Base-by-base conservation (phyloP, 2,329 filamentous ascomycete species). In the Podosphaera fusca region DNA sequence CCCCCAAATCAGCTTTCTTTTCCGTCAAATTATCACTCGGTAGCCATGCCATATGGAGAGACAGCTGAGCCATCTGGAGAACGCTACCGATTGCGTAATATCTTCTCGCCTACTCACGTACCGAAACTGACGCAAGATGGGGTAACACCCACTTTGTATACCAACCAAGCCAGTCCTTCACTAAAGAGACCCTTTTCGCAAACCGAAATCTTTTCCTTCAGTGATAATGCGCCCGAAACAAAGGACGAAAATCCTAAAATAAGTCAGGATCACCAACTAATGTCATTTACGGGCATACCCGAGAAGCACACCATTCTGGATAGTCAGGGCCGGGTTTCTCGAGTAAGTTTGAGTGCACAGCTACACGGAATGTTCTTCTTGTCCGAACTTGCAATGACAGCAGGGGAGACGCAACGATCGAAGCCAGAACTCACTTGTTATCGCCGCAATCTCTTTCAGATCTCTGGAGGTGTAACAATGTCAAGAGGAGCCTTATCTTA, bases 361-460 rank as follows among this genome's bases (percentile, higher is more conserved):
- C 79, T 90, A 35, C 85, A 89, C 66, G 85, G 85, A 72, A 89
- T 90, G 85, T 90, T 90, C 72, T 90, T 90, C 68, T 74, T 90
- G 36, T 87, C 85, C 35, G 85, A 90, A 67, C 60, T 67, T 56
- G 63, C 65, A 38, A 64, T 64, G 14, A 61, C 75, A 60, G 71
- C 73, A 57, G 74, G 69, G 61, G 79, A 83, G 61, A 78, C 76
- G 59, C 56, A 63, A 35, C 68, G 71, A 10, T 70, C 70, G 58
- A 83, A 85, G 67, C 87, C 80, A 56, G 90, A 96, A 70, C 71
- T 96, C 68, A 96, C 90, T 2, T 96, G 90, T 75, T 96, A 96
- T 70, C 84, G 90, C 61, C 81, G 90, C 53, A 96, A 96, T 67
- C 74, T 96, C 54, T 96, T 96, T 70, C 90, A 95, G 69, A 94